Evolutionary conservation across 495 filamentous ascomycete genomes (phyloP).

Genomic region (Parathielavia hyrcaniae): DNA sequence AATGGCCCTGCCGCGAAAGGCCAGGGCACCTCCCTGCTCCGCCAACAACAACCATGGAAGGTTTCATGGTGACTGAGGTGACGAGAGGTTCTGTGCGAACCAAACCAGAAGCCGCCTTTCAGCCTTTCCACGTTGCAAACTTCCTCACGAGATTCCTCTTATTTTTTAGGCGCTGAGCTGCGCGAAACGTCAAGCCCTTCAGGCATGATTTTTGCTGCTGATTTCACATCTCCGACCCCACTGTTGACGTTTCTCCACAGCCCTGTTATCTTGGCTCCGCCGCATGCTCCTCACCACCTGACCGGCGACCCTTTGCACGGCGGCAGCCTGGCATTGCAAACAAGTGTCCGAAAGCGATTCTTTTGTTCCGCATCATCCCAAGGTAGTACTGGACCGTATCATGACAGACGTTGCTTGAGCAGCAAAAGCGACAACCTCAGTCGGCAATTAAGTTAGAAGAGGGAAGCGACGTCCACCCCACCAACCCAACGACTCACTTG

Average conservation of each 20-base stretch:
- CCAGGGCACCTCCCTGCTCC: slow-evolving; percentile 7
- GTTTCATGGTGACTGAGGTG: no score
- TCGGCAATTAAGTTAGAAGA: not conserved
- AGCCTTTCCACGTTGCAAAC: not conserved
- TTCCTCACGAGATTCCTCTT: not conserved
- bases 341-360: not conserved
- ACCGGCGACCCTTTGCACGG: not conserved
- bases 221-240: not conserved
- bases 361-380: slow-evolving; percentile 19
- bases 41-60: no score
- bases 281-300: not conserved
- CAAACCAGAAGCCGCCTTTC: not conserved
- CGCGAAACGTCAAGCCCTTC: no score
- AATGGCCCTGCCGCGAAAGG: slow-evolving; percentile 9
- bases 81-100: not conserved
- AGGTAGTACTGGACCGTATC: slow-evolving; percentile 34
- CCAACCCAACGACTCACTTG: slow-evolving; percentile 5
- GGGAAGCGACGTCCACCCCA: not conserved
- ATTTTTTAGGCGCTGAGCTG: no score
- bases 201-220: not conserved
- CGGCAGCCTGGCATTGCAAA: not conserved
- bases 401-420: slow-evolving; percentile 31
- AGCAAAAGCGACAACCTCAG: slow-evolving; percentile 8
- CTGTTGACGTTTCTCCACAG: not conserved
- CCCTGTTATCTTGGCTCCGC: not conserved